These are phyloP conservation scores for Sextonia rubra DNA, from an alignment of 164 flowering plant species.

Conservation along the genomic window DNA sequence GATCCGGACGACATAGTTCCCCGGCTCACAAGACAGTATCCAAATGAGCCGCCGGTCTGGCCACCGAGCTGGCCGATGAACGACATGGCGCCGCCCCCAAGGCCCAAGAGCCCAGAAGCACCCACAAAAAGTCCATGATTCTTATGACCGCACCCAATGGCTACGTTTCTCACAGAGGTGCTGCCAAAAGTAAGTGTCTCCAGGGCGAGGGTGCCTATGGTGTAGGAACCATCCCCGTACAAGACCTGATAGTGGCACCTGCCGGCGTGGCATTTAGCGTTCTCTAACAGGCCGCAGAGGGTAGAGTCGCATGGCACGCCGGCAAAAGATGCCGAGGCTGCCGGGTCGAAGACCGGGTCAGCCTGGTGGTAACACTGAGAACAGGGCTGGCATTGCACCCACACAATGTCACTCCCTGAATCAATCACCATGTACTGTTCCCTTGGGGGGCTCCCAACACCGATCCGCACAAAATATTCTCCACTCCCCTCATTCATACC, in stretches of 20 bases:
- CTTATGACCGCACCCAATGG: constrained; percentile 86
- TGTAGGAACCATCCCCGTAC: constrained; percentile 66
- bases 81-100: constrained; percentile 84
- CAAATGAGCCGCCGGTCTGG: constrained; percentile 69
- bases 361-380: constrained; percentile 67
- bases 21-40: constrained; percentile 76
- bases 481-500: constrained; percentile 92
- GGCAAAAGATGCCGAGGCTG: constrained; percentile 55
- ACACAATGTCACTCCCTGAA: constrained; percentile 79
- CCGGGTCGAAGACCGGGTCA: constrained; percentile 85
- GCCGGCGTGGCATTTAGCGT: constrained; percentile 46
- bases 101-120: constrained; percentile 83
- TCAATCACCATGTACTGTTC: constrained; percentile 80
- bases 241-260: constrained; percentile 67
- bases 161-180: constrained; percentile 50
- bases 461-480: constrained; percentile 78
- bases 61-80: constrained; percentile 77
- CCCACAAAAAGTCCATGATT: constrained; percentile 87
- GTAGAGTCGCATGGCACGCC: constrained; percentile 65
- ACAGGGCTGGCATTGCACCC: constrained; percentile 95
- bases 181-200: constrained; percentile 53
- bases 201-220: constrained; percentile 49
- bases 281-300: constrained; percentile 42
- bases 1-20: constrained; percentile 53
- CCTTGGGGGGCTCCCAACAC: constrained; percentile 85